These are phyloP conservation scores for Cladophialophora yegresii DNA, from an alignment of 2,329 filamentous ascomycete genomes.

Conservation along the genomic window DNA sequence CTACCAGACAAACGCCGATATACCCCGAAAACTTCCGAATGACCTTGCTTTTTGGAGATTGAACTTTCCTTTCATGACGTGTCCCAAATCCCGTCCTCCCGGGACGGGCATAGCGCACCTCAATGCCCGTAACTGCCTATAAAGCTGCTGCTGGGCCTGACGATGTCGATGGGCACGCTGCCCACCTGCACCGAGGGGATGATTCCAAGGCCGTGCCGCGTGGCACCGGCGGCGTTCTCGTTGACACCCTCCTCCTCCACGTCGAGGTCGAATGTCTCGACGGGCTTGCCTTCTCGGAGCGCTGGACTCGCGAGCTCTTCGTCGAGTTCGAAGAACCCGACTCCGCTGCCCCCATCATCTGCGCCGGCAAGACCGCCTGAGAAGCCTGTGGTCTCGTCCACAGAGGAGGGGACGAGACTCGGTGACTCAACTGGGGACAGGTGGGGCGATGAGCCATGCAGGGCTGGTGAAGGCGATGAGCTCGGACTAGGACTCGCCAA, in stretches of 20 bases:
- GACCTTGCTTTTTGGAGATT: background rate
- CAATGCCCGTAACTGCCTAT: constrained; percentile 35
- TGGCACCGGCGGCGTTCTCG: constrained; percentile 7
- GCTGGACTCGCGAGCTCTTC: constrained; percentile 34
- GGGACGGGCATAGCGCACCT: background rate
- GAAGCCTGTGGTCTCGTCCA: constrained; percentile 25
- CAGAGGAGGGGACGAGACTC: constrained; percentile 4
- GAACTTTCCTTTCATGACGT: background rate
- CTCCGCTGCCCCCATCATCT: constrained; percentile 28
- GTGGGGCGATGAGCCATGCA: constrained; percentile 14
- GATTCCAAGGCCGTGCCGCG: background rate
- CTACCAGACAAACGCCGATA: background rate
- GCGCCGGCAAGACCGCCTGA: constrained; percentile 20
- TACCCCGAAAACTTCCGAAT: background rate
- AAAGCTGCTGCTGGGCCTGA: constrained; percentile 32
- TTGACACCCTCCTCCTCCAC: constrained; percentile 1
- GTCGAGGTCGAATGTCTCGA: constrained; percentile 15
- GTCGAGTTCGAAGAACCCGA: constrained; percentile 37
- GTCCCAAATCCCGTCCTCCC: background rate
- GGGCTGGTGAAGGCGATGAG: constrained; percentile 26
- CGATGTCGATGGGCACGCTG: constrained; percentile 36
- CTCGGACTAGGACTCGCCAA: constrained; percentile 18
- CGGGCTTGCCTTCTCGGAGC: constrained; percentile 21
- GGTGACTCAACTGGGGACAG: background rate
- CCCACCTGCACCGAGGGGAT: constrained; percentile 14